Base-by-base conservation (phyloP, 2,329 filamentous ascomycete genomes). In the Tolypocladium amazonense region DNA sequence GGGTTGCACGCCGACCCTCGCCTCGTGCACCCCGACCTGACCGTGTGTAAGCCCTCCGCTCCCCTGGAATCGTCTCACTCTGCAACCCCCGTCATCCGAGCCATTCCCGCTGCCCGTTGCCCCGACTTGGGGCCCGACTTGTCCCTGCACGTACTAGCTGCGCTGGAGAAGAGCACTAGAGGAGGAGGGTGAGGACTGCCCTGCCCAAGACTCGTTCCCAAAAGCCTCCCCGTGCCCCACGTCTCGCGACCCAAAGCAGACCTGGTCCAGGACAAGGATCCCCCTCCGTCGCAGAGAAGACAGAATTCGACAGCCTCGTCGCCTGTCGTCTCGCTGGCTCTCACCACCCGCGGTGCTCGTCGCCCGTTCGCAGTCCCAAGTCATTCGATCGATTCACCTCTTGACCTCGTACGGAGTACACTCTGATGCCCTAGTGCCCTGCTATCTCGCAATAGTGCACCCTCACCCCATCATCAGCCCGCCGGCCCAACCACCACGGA, bases 401-500 rank as follows among this genome's bases (percentile, higher is more conserved):
- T n/a, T n/a, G n/a, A n/a, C n/a, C n/a, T n/a, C n/a, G n/a, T n/a
- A n/a, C n/a, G n/a, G n/a, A n/a, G 25, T 33, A 12, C 47, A 14
- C 27, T 30, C 14, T 18, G 27, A 35, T 43, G 20, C 41, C 41
- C 41, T 53, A 53, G 50, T 35, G 50, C 50, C 50, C 50, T 35
- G 1, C 50, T 7, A 14, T 23, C 50, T 35, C 30, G 50, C 56
- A 33, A 56, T 58, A 58, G 52, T 56, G 56, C 50, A n/a, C 20
- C 50, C 30, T 37, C 50, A n/a, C 50, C 27, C 50, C 50, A 14
- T 53, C 50, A 15, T 11, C 30, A 14, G 4, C 18, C 30, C 9
- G 20, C 30, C 50, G 50, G 15, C 50, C 50, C 50, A 61, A 59
- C 61, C 56, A 58, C 56, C 59, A 47, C 55, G 55, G 54, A 56